These are phyloP conservation scores for Coemansia sp. DNA, from an alignment of 192 early-diverging fungal species.

Conservation along the genomic window DNA sequence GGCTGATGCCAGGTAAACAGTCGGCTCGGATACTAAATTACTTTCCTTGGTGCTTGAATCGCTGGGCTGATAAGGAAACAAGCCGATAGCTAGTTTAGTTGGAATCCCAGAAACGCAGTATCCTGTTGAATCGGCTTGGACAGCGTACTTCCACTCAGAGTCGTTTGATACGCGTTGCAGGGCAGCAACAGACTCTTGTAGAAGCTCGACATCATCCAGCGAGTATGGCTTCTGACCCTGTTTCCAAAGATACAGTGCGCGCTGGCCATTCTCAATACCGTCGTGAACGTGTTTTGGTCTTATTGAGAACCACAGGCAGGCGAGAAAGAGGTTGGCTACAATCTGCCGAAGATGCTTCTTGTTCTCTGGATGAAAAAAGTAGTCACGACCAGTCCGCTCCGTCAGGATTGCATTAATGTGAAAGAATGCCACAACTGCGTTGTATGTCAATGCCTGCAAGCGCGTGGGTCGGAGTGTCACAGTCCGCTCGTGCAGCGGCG, in stretches of 20 bases:
- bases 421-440: constrained; percentile 60
- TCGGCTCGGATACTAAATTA: background rate
- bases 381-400: constrained; percentile 66
- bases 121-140: constrained; percentile 28
- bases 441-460: constrained; percentile 45
- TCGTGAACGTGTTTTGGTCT: constrained; percentile 37
- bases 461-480: constrained; percentile 32
- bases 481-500: constrained; percentile 58
- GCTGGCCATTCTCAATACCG: constrained; percentile 30
- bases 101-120: constrained; percentile 30
- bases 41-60: background rate
- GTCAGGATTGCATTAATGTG: constrained; percentile 67
- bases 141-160: constrained; percentile 26
- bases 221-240: constrained; percentile 44
- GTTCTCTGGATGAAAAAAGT: constrained; percentile 71
- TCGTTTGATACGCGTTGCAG: constrained; percentile 32
- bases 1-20: constrained; percentile 15
- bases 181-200: constrained; percentile 22
- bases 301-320: constrained; percentile 68
- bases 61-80: background rate
- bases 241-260: constrained; percentile 40
- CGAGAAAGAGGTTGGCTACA: constrained; percentile 63
- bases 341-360: constrained; percentile 57
- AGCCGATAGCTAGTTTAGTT: background rate
- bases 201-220: constrained; percentile 17